Percentiles rank a stretch among this genome's conserved stretches.
These are phyloP conservation scores for Ambrosia artemisiifolia DNA, from an alignment of 129 eudicot genomes.

Conservation along the genomic window DNA sequence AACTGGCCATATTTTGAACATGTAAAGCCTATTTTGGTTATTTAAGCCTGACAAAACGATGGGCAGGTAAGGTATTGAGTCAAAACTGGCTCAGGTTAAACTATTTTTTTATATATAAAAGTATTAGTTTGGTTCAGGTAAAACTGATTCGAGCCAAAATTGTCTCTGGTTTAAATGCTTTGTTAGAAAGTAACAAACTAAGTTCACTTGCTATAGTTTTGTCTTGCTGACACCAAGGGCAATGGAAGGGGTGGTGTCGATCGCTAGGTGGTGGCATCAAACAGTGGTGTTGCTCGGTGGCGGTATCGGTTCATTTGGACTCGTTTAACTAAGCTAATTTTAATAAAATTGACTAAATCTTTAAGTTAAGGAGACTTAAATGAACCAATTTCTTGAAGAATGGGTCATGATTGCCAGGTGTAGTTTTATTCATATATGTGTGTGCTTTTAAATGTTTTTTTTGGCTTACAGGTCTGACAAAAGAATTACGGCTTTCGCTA, in stretches of 20 bases:
- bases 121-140: background rate
- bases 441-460: background rate
- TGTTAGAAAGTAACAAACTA: background rate
- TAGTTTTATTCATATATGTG: background rate
- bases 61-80: background rate
- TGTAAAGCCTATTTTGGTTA: constrained; percentile 35
- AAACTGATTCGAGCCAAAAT: no score
- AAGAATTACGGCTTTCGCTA: constrained; percentile 80
- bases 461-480: constrained; percentile 72
- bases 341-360: no score
- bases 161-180: background rate
- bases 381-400: background rate
- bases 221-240: no score
- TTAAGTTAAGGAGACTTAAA: no score
- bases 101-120: background rate
- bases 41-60: background rate
- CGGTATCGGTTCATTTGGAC: no score
- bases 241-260: no score
- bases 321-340: no score
- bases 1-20: constrained; percentile 81
- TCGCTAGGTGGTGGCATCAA: no score
- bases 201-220: background rate
- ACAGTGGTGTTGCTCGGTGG: no score
- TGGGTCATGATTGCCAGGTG: background rate
- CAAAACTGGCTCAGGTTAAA: background rate